Evolutionary conservation across 208 protist species (phyloP).

Genomic region (Leishmania martiniquensis): DNA sequence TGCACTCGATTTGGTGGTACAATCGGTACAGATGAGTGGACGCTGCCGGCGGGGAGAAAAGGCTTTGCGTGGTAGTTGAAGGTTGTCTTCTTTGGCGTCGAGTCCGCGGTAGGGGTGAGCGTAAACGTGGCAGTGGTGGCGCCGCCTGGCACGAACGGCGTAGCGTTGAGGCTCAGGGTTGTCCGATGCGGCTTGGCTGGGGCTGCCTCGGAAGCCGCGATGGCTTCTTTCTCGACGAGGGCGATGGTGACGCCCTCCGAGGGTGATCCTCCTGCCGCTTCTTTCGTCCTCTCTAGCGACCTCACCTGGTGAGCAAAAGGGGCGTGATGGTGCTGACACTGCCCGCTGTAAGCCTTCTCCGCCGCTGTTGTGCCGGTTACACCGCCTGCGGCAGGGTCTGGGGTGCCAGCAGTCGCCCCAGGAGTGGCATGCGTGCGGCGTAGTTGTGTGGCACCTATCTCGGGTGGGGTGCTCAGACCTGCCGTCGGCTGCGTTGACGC

Average conservation of each 20-base stretch:
- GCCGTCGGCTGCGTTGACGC: slow-evolving; percentile 22
- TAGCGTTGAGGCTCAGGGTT: slow-evolving; percentile 30
- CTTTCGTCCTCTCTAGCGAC: neutral
- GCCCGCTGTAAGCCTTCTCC: neutral
- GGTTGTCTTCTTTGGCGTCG: slow-evolving; percentile 29
- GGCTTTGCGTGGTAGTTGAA: slow-evolving; percentile 37
- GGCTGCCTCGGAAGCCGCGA: slow-evolving; percentile 1
- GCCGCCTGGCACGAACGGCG: slow-evolving; percentile 33
- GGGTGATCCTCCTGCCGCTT: neutral
- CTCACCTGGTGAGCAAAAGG: slow-evolving; percentile 4
- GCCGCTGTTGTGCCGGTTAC: neutral
- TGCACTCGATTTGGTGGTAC: neutral
- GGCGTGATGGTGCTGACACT: neutral
- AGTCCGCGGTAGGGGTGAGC: slow-evolving; percentile 1
- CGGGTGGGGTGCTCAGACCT: slow-evolving; percentile 4
- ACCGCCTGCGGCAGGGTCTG: neutral
- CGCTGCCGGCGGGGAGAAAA: slow-evolving; percentile 18
- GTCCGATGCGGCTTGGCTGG: neutral
- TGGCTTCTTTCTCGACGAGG: slow-evolving; percentile 15
- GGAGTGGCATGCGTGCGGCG: neutral
- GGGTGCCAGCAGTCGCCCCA: neutral
- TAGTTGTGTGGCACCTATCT: neutral
- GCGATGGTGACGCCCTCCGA: slow-evolving; percentile 15
- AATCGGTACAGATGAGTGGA: neutral
- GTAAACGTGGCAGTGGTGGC: neutral